These are phyloP conservation scores for Fusarium sp. DNA, from an alignment of 2,329 filamentous ascomycete species.

Conservation along the genomic window DNA sequence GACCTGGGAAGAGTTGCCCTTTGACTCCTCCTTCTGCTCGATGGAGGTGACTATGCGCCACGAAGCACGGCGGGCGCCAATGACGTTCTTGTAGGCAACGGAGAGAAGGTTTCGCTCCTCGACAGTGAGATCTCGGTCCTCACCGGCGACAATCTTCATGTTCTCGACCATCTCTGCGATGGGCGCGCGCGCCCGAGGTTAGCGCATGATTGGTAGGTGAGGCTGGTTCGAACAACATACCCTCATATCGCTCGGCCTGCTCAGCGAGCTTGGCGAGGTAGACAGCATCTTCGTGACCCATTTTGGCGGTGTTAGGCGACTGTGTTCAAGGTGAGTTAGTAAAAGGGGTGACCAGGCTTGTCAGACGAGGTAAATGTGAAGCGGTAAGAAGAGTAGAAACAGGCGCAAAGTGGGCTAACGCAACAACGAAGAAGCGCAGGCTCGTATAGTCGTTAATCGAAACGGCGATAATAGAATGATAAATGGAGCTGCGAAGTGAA, in stretches of 20 bases:
- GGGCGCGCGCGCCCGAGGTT: conserved; percentile 71
- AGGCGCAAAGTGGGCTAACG: conserved; percentile 40
- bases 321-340: conserved; percentile 44
- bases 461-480: conserved; percentile 25
- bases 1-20: conserved; percentile 97
- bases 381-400: conserved; percentile 26
- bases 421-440: conserved; percentile 29
- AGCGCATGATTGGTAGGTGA: conserved; percentile 41
- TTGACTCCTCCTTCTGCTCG: conserved; percentile 99
- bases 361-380: conserved; percentile 39
- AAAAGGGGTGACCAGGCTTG: conserved; percentile 37
- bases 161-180: conserved; percentile 91
- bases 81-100: conserved; percentile 99
- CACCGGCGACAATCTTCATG: conserved; percentile 99
- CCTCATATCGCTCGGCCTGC: conserved; percentile 99
- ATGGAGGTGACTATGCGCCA: conserved; percentile 99
- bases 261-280: conserved; percentile 99
- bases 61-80: conserved; percentile 97
- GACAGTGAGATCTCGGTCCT: conserved; percentile 84
- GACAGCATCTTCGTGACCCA: conserved; percentile 99
- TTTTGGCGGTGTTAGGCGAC: conserved; percentile 69
- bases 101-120: conserved; percentile 99
- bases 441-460: conserved; percentile 20
- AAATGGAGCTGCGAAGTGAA: conserved; percentile 29
- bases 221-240: conserved; percentile 62